Base-by-base conservation (phyloP, 768 basidiomycete genomes). In the Psilocybe cubensis region DNA sequence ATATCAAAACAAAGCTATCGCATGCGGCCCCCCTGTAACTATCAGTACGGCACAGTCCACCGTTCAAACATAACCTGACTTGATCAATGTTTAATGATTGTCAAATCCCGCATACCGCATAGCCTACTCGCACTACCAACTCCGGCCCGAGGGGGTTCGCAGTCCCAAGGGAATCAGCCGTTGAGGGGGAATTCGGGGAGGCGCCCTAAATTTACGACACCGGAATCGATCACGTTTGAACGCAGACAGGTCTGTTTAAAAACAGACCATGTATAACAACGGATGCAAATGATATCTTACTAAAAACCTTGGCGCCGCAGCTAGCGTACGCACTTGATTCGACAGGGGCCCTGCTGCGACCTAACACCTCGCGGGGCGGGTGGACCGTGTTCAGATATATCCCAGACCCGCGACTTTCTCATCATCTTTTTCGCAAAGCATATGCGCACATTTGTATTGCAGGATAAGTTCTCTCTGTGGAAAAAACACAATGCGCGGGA, bases 1-100 rank as follows among this genome's bases (percentile, higher is more conserved):
- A 11, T 12, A 38, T 38, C 35, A 38, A 38, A 38, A n/a, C 14
- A n/a, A n/a, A n/a, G n/a, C 35, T 38, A 38, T 38, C 35, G 8
- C 35, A 38, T 12, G 12, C n/a, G 8, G n/a, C 14, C 6, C 11
- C 35, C 35, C 4, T 33, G 31, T 7, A 7, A 33, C 31, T 38
- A 38, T 17, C 14, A 38, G 12, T n/a, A n/a, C 35, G 12, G 35
- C 35, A 38, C 14, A 46, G 12, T 7, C 45, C 25, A n/a, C n/a
- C n/a, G n/a, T n/a, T n/a, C 31, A 28, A 48, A 48, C 17, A 48
- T 48, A 48, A 48, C 31, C 46, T 29, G 28, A 48, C 46, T 20
- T 48, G 46, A 25, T 46, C 12, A 38, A 46, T 24, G 43, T 23
- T 24, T 10, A 10, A 46, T 24, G 43, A 44, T 24, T 10, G 10